These are phyloP conservation scores for Rosa multiflora DNA, from an alignment of 306 rosid species.

Conservation along the genomic window DNA sequence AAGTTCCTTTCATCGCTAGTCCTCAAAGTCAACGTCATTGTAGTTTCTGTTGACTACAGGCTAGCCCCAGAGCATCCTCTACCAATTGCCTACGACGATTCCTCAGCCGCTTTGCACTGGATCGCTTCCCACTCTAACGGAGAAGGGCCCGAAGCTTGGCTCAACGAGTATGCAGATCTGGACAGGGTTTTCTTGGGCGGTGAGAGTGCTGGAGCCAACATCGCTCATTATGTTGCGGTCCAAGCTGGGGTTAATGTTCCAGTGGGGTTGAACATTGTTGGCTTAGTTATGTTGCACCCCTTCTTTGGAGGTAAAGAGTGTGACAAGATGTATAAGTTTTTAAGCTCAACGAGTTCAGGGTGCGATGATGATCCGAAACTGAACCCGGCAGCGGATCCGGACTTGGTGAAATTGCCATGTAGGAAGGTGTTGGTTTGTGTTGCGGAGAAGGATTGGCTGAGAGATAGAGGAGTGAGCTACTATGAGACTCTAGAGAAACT, in stretches of 20 bases:
- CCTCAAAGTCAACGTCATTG: constrained; percentile 32
- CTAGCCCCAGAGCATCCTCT: constrained; percentile 24
- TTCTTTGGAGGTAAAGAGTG: background rate
- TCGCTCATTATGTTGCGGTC: background rate
- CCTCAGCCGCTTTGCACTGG: background rate
- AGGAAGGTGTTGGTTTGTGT: constrained; percentile 42
- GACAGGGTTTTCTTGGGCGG: background rate
- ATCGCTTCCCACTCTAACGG: background rate
- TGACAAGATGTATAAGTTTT: constrained; percentile 21
- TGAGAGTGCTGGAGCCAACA: constrained; percentile 8
- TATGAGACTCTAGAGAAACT: constrained; percentile 26
- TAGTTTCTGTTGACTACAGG: constrained; percentile 26
- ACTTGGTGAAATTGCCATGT: constrained; percentile 35
- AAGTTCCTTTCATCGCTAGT: constrained; percentile 19
- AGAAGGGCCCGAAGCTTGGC: background rate
- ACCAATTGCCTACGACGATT: constrained; percentile 32
- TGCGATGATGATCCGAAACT: constrained; percentile 30
- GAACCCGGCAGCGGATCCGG: constrained; percentile 30
- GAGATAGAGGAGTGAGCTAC: constrained; percentile 38
- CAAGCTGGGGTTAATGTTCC: background rate
- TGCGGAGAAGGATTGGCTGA: constrained; percentile 44
- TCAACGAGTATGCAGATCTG: background rate
- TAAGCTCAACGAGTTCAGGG: constrained; percentile 25
- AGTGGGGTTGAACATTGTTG: background rate
- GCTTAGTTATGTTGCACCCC: background rate